phyloP scores from a whole-genome alignment of 2,329 filamentous ascomycete genomes.

The Colletotrichum agaves region DNA sequence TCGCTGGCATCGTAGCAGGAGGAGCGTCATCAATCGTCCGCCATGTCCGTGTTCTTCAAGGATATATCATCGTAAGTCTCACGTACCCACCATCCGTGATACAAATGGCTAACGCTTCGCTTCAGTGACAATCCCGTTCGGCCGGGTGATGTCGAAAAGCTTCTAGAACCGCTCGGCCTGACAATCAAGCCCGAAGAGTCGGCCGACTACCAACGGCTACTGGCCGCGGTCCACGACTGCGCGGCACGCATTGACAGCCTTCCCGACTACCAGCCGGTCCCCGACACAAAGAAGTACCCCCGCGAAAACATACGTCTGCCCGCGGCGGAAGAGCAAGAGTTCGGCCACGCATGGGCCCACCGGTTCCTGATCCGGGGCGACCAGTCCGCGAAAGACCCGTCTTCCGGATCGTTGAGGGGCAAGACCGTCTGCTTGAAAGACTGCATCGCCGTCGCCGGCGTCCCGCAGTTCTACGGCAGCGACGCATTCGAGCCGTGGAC shows the following conservation, averaged over 20 bases:
- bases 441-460: constrained; percentile 63
- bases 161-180: constrained; percentile 51
- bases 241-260: constrained; percentile 56
- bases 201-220: constrained; percentile 57
- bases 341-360: constrained; percentile 63
- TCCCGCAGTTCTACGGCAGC: constrained; percentile 64
- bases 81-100: constrained; percentile 20
- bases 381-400: constrained; percentile 1
- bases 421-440: constrained; percentile 65
- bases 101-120: not conserved
- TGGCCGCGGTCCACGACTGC: constrained; percentile 63
- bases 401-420: constrained; percentile 45
- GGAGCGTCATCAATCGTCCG: not conserved
- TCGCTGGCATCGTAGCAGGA: not conserved
- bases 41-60: constrained; percentile 54
- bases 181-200: constrained; percentile 49
- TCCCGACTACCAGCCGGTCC: constrained; percentile 57
- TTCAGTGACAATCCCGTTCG: constrained; percentile 53
- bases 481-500: constrained; percentile 61
- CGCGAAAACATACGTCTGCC: constrained; percentile 56
- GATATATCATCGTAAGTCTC: constrained; percentile 46
- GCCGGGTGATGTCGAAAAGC: constrained; percentile 50
- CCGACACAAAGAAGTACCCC: constrained; percentile 55
- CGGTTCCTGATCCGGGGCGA: constrained; percentile 54
- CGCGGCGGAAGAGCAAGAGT: constrained; percentile 52